These are phyloP conservation scores for Aspergillus chevalieri DNA, from an alignment of 2,329 filamentous ascomycete genomes.

Conservation along the genomic window DNA sequence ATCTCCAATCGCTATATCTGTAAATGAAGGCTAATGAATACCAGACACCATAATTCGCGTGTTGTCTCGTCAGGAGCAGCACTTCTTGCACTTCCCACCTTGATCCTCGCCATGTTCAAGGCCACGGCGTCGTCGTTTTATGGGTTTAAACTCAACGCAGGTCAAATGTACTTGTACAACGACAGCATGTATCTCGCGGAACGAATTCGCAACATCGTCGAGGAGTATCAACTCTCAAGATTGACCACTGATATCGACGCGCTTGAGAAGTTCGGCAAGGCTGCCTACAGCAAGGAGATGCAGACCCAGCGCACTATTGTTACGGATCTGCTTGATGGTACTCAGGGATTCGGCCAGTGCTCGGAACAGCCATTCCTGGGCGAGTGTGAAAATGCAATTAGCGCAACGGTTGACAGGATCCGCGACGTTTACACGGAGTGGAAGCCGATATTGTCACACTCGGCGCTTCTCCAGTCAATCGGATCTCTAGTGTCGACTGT, in stretches of 20 bases:
- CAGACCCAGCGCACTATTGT: slow-evolving; percentile 59
- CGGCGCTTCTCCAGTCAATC: slow-evolving; percentile 56
- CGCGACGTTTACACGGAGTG: slow-evolving; percentile 52
- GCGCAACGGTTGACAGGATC: slow-evolving; percentile 53
- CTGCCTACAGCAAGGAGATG: slow-evolving; percentile 59
- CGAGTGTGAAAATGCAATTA: slow-evolving; percentile 56
- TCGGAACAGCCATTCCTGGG: slow-evolving; percentile 53
- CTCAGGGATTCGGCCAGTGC: slow-evolving; percentile 56
- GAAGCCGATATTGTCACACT: slow-evolving; percentile 53
- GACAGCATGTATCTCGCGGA: slow-evolving; percentile 55
- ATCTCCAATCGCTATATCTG: background rate
- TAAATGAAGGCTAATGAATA: slow-evolving; percentile 14
- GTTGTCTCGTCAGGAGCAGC: slow-evolving; percentile 38
- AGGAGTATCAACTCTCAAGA: slow-evolving; percentile 42
- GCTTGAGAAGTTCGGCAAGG: slow-evolving; percentile 54
- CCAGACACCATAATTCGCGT: slow-evolving; percentile 27
- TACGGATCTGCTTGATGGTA: slow-evolving; percentile 56
- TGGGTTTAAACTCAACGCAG: slow-evolving; percentile 39
- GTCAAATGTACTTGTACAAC: slow-evolving; percentile 61
- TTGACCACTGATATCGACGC: slow-evolving; percentile 51
- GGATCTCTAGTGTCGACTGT: slow-evolving; percentile 54
- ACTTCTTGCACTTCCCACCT: slow-evolving; percentile 41
- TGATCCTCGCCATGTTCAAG: slow-evolving; percentile 47
- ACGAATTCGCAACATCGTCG: slow-evolving; percentile 45
- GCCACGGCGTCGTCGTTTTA: slow-evolving; percentile 44